These are phyloP conservation scores for Suillus hirtellus DNA, from an alignment of 768 basidiomycete genomes.

Conservation along the genomic window DNA sequence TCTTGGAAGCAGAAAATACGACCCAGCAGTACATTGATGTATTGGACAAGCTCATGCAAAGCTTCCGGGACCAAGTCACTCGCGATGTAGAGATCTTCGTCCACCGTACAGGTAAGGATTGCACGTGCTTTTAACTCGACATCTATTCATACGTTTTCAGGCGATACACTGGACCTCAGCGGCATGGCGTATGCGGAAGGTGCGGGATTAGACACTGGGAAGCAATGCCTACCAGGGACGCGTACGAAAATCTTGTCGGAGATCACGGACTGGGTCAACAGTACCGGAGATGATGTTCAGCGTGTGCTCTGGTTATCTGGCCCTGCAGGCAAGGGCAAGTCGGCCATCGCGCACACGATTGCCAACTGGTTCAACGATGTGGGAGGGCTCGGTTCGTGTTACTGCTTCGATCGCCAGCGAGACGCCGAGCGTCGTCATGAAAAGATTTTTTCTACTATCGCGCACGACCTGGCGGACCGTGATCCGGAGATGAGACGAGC, in stretches of 20 bases:
- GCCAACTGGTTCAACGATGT: slow-evolving; percentile 11
- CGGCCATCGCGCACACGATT: slow-evolving; percentile 14
- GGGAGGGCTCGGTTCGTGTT: slow-evolving; percentile 7
- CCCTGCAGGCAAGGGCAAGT: not conserved
- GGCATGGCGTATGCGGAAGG: not conserved
- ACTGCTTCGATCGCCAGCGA: slow-evolving; percentile 9
- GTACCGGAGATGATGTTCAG: slow-evolving; percentile 4
- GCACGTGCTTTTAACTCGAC: not conserved
- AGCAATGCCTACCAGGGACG: slow-evolving; percentile 22
- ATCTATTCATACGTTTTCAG: not conserved
- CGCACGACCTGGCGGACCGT: slow-evolving; percentile 7
- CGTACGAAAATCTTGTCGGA: slow-evolving; percentile 25
- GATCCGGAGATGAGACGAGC: not conserved
- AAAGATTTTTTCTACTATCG: slow-evolving; percentile 17
- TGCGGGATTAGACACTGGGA: not conserved
- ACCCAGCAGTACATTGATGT: slow-evolving; percentile 24
- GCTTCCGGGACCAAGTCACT: not conserved
- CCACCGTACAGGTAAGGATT: not conserved
- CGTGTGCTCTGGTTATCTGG: not conserved
- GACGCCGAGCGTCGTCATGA: slow-evolving; percentile 8
- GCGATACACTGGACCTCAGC: not conserved
- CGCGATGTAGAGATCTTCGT: not conserved
- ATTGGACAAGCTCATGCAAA: slow-evolving; percentile 3
- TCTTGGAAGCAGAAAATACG: not conserved
- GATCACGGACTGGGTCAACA: slow-evolving; percentile 26